Evolutionary conservation across 2,329 filamentous ascomycete species (phyloP).

Genomic region (Paramyrothecium sp.): DNA sequence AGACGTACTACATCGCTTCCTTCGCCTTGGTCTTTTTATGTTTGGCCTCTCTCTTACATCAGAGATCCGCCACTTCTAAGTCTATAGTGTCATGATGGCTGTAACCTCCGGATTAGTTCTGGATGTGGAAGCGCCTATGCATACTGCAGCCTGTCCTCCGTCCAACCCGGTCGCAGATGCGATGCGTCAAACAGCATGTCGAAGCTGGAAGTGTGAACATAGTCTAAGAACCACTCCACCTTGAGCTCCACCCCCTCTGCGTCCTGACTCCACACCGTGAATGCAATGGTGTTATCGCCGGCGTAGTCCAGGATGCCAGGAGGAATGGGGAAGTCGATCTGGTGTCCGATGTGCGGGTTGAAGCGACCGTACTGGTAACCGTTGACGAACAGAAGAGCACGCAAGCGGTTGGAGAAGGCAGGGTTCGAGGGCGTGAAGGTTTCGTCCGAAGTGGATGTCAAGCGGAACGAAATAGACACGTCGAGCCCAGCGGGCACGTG

Average conservation of each 20-base stretch:
- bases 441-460: conserved; percentile 42
- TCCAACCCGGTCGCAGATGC: conserved; percentile 52
- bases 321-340: conserved; percentile 59
- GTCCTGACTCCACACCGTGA: conserved; percentile 60
- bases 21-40: no score
- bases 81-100: no score
- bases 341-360: conserved; percentile 59
- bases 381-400: conserved; percentile 61
- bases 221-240: conserved; percentile 52
- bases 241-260: conserved; percentile 47
- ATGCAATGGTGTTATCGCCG: conserved; percentile 55
- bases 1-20: no score
- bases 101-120: no score
- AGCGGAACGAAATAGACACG: conserved; percentile 53
- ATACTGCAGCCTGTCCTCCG: conserved; percentile 32
- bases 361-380: conserved; percentile 64
- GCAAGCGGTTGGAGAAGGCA: conserved; percentile 33
- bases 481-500: conserved; percentile 50
- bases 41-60: no score
- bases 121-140: no score
- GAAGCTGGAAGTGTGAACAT: conserved; percentile 51
- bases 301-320: conserved; percentile 56
- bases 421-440: conserved; percentile 30
- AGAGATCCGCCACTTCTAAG: no score
- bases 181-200: conserved; percentile 45